Conservation (phyloP, 164 flowering plant genomes). For the Kalanchoe fedtschenkoi region DNA sequence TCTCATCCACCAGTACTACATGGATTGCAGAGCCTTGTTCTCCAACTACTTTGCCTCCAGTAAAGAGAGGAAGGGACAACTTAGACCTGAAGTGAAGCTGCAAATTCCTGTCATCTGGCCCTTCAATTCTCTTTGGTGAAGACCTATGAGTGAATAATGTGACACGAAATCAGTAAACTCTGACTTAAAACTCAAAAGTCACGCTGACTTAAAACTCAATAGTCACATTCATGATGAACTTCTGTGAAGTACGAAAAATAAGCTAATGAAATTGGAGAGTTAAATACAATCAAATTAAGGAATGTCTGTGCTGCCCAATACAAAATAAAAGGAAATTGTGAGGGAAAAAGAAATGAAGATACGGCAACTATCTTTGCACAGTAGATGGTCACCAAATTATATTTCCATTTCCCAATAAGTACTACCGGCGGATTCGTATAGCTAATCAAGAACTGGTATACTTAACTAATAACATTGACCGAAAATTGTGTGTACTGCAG, state of each 20-base stretch:
- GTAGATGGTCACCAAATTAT: no score
- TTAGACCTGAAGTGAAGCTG: constrained; percentile 52
- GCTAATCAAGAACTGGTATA: background rate
- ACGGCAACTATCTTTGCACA: no score
- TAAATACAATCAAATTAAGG: no score
- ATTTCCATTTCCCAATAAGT: no score
- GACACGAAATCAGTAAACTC: background rate
- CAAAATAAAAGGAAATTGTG: no score
- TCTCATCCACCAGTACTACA: constrained; percentile 46
- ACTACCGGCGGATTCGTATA: no score
- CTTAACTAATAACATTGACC: background rate
- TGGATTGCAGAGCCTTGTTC: constrained; percentile 71
- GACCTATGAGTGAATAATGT: constrained; percentile 23
- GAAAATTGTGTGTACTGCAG: background rate
- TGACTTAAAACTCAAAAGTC: background rate
- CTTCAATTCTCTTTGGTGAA: constrained; percentile 55
- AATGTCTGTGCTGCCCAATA: no score
- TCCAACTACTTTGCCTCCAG: constrained; percentile 69
- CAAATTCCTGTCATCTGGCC: constrained; percentile 51
- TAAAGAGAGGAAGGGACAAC: constrained; percentile 58
- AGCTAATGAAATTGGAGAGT: background rate
- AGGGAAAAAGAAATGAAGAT: no score
- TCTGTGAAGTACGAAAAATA: background rate
- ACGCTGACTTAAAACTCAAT: background rate
- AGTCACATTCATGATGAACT: background rate